Evolutionary conservation across 805 yeast genomes (phyloP).

Genomic region (Crinitomyces ghanaensis): DNA sequence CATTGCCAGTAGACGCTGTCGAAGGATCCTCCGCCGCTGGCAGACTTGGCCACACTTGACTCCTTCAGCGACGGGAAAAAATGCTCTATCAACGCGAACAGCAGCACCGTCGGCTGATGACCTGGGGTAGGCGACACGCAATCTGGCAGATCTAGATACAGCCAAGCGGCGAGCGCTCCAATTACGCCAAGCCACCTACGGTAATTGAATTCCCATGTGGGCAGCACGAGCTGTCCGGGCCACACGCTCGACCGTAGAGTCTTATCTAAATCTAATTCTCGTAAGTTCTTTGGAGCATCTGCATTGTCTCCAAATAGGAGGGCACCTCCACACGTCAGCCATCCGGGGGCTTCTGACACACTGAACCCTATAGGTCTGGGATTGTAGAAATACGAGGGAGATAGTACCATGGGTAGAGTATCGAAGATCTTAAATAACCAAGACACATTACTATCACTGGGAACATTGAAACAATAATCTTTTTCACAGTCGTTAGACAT

Average conservation of each 20-base stretch:
- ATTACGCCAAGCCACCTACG: constrained; percentile 20
- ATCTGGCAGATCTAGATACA: constrained; percentile 90
- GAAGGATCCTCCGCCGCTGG: constrained; percentile 30
- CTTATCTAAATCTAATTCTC: constrained; percentile 36
- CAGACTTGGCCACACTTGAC: too few species aligned
- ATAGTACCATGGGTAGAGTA: constrained; percentile 57
- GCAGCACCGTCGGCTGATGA: constrained; percentile 56
- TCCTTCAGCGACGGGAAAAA: constrained; percentile 37
- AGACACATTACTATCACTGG: constrained; percentile 35
- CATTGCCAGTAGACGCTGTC: constrained; percentile 37
- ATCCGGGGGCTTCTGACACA: constrained; percentile 62
- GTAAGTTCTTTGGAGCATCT: constrained; percentile 34
- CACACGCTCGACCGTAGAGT: constrained; percentile 50
- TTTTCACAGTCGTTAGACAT: constrained; percentile 76
- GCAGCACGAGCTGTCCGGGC: constrained; percentile 86
- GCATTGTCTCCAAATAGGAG: constrained; percentile 57
- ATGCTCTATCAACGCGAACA: constrained; percentile 26
- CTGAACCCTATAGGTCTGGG: constrained; percentile 52
- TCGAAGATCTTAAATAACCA: constrained; percentile 52
- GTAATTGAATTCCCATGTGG: constrained; percentile 47
- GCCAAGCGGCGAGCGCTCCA: constrained; percentile 44
- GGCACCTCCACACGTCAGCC: constrained; percentile 72
- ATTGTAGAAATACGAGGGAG: constrained; percentile 70
- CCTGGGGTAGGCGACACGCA: constrained; percentile 88
- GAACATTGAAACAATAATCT: constrained; percentile 82